Evolutionary conservation across 495 filamentous ascomycete genomes (phyloP), one percentile per base, ranked within the genome.

Genomic region (Entonaema liquescens): DNA sequence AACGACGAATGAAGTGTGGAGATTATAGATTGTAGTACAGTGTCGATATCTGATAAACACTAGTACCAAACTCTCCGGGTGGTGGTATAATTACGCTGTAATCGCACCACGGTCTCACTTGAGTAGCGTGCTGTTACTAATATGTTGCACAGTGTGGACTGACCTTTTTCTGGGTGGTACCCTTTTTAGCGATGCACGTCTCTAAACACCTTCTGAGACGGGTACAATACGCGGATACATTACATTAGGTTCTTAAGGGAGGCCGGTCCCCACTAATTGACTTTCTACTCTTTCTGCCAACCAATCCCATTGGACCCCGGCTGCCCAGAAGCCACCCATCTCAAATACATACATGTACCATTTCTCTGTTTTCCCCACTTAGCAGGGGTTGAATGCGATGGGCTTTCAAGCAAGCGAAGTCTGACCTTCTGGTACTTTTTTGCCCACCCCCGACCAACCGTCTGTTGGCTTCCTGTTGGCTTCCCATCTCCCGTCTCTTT

Each of bases 401-500:
- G 42, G 42, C 42, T 7, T 47, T 47, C 25, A 29, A n/a, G 25
- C 49, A 47, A 68, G 53, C 36, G 52, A 42, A 50, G 63, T 52
- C 56, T 66, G 63, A 66, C 29, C 28, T 47, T 49, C 35, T 47
- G 19, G 7, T 11, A 9, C 19, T 55, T 44, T 26, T 49, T 54
- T 62, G 62, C 69, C 69, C 59, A 60, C 68, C 66, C 59, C 62
- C 62, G 60, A 49, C 70, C 62, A 77, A 64, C 52, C 57, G 50
- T 47, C 42, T 55, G 59, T 40, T 68, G 61, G 54, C 64, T 71
- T 70, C 50, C 55, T 55, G 56, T 49, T 66, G 58, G 58, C 60
- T 71, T 69, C 54, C 67, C 67, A 73, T 70, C 73, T 73, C 73
- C 71, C 67, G 67, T 70, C 56, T 73, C 62, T 63, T 67, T 67